Evolutionary conservation across 768 basidiomycete genomes (phyloP), one percentile per base, ranked within the genome.

Genomic region (Lactarius akahatsu): DNA sequence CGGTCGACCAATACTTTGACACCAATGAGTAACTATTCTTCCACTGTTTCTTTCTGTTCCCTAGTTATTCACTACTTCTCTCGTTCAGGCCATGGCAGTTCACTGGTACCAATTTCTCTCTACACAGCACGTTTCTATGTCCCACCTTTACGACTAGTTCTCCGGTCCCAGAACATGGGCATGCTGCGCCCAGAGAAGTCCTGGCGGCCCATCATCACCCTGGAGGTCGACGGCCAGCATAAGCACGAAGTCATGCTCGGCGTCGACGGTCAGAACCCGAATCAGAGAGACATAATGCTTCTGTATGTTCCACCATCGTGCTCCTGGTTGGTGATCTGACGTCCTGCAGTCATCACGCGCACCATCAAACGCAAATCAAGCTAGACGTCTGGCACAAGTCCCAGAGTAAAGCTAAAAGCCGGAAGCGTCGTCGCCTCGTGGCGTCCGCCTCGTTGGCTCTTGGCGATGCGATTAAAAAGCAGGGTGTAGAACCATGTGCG

Each of bases 191-290:
- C 83, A 0, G 88, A 87, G 63, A 87, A 80, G 71, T 80, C 83
- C 38, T 90, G 89, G 89, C 74, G 87, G 28, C 88, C 90, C 2
- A 85, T 90, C 47, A 77, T 91, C 59, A 80, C 82, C 0, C 73
- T 91, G 8, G 81, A 82, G 26, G 76, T 87, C 15, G 85, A 84
- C 62, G 79, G 82, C 5, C 80, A 83, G 32, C 76, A 81, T 23
- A 64, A 59, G 6, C 80, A 85, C 64, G 89, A 91, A 70, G 78
- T 83, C 10, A 74, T 78, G 28, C 82, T 91, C 3, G 90, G 89
- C 0, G 78, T 78, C n/a, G 88, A 91, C 63, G 90, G 90, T 0
- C 88, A 90, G 72, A 88, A 86, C 64, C 82, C 87, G 1, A 90
- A 91, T 71, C 76, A 85, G 57, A 87, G 85, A 67, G 78, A 81